Base-by-base conservation (phyloP, 805 yeast species). In the Candida xyloterini region DNA sequence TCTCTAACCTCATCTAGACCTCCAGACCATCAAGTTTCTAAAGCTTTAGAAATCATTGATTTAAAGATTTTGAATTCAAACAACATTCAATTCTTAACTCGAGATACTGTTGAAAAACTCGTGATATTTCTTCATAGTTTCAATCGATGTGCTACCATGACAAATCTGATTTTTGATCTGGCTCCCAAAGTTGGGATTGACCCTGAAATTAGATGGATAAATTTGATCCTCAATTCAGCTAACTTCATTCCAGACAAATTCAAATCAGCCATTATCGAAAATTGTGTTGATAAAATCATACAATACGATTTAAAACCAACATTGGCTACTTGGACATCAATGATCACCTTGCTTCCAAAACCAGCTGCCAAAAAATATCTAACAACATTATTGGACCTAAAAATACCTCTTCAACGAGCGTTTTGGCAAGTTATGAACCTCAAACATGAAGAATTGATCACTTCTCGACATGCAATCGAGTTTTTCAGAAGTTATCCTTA, bases 251-350 rank as follows among this genome's bases (percentile, higher is more conserved):
- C n/a, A 8, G 7, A 4, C 1, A 15, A 31, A 3, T 20, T 14
- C 18, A 30, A 15, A 26, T 13, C 18, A 6, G 4, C 8, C 10
- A 11, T 15, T 9, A 15, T 37, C 23, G 30, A 10, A 8, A 10
- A 14, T 7, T 23, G 30, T 14, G 29, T 47, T 9, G 38, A 43
- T 21, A 27, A 38, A 30, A 31, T 47, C 10, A 35, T 43, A 10
- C 28, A 35, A 11, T 30, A 27, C 15, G 39, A 42, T 14, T 33
- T 47, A 15, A 31, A 25, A 2, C 51, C 51, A 16, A 47, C 48
- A 3, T 25, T 45, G 22, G 35, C 44, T 2, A 42, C 51, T 4
- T 47, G 48, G 51, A 27, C 42, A 14, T 21, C 27, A 14, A 15
- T 47, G 4, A 30, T 35, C 25, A 30, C 27, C n/a, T 7, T 35